A percentile compares a stretch with the other conserved stretches of the same genome.
phyloP scores from a whole-genome alignment of 2,329 filamentous ascomycete genomes.

The Nemania sp. region DNA sequence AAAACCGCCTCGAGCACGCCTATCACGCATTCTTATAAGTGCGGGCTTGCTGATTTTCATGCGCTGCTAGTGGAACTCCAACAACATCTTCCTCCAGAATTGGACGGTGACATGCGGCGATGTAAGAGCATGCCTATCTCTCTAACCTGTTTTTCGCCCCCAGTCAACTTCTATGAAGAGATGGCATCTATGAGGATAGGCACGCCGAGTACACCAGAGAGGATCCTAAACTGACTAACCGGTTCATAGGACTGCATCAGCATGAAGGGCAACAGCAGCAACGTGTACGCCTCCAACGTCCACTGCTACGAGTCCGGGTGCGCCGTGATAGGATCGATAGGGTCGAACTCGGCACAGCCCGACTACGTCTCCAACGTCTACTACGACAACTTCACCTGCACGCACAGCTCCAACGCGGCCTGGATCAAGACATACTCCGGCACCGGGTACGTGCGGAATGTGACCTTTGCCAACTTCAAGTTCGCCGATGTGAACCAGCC shows the following conservation, averaged over 20 bases:
- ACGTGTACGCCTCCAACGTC: conserved; percentile 44
- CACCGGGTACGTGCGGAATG: conserved; percentile 47
- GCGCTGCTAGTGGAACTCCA: conserved; percentile 49
- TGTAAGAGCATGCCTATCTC: conserved; percentile 34
- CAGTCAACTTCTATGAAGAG: not conserved
- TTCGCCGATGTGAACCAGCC: conserved; percentile 52
- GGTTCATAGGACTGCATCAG: conserved; percentile 46
- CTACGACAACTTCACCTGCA: conserved; percentile 45
- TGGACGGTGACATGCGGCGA: conserved; percentile 50
- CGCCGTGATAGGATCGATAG: conserved; percentile 45
- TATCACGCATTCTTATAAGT: not conserved
- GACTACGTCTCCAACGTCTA: conserved; percentile 46
- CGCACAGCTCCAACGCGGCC: conserved; percentile 47
- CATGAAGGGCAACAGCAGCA: conserved; percentile 48
- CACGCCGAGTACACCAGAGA: not conserved
- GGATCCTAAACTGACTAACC: not conserved
- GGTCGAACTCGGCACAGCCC: conserved; percentile 40
- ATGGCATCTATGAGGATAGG: not conserved
- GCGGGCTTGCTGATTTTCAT: not conserved
- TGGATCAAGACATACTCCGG: conserved; percentile 51
- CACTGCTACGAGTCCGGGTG: conserved; percentile 47
- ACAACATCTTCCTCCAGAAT: conserved; percentile 50
- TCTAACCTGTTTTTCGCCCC: not conserved
- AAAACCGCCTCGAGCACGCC: not conserved
- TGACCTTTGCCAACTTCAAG: conserved; percentile 49